Conservation (phyloP, 306 rosid genomes). For the Quercus rubra region DNA sequence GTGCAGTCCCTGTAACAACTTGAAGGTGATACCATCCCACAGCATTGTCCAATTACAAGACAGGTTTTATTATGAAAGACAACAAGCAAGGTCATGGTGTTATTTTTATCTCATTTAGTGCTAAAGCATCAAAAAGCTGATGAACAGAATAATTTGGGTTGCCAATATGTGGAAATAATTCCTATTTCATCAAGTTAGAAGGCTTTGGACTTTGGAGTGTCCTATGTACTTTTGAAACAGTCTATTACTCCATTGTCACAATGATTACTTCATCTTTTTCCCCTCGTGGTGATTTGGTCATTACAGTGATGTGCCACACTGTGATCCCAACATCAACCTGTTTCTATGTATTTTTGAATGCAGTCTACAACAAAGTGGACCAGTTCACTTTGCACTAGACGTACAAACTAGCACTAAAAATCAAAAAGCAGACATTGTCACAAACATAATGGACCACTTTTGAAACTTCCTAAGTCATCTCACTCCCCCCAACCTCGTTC, state of each 20-base stretch:
- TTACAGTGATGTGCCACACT: neutral
- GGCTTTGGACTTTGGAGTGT: neutral
- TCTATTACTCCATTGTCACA: neutral
- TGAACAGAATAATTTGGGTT: neutral
- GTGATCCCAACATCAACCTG: neutral
- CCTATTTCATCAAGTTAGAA: neutral
- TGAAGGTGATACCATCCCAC: no score
- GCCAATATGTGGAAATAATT: neutral
- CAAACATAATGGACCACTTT: neutral
- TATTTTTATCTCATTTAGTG: neutral
- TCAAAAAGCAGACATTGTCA: neutral
- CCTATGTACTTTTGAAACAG: neutral
- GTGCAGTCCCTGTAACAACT: neutral
- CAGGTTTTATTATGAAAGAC: neutral
- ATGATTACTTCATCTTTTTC: neutral
- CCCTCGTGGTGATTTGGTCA: neutral
- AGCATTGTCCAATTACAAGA: neutral
- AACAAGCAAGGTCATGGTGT: neutral
- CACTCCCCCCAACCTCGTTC: neutral
- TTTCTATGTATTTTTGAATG: neutral
- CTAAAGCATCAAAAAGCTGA: neutral
- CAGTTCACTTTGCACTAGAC: neutral
- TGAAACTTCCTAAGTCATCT: neutral
- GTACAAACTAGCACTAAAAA: neutral
- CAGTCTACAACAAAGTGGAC: neutral